phyloP scores from a whole-genome alignment of 345 rosid species.

The Citrus mangshanensis region DNA sequence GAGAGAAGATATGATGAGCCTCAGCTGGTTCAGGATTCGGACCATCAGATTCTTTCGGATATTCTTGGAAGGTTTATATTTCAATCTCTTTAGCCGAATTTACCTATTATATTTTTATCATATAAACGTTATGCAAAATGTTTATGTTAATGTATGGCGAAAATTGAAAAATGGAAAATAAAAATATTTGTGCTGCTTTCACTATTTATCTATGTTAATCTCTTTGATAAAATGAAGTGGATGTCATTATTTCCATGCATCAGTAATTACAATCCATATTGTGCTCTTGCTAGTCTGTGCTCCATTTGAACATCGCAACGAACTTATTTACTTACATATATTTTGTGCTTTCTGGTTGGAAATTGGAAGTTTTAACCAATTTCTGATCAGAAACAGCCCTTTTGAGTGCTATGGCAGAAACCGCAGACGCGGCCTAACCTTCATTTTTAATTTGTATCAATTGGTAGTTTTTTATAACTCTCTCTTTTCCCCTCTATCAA shows the following conservation, averaged over 20 bases:
- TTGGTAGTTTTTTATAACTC: background rate
- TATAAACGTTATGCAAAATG: no score
- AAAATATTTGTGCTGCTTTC: no score
- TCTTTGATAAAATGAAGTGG: background rate
- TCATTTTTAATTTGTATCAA: conserved; percentile 4
- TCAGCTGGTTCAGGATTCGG: no score
- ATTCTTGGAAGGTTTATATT: no score
- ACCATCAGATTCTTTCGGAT: no score
- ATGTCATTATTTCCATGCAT: background rate
- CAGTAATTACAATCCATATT: background rate
- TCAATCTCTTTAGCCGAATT: no score
- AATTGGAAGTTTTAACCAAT: background rate
- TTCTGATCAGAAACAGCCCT: no score
- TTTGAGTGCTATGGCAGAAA: background rate
- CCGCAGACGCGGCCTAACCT: background rate
- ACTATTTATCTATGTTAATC: background rate
- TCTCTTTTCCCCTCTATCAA: background rate
- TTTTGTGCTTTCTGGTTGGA: background rate
- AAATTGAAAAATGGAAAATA: no score
- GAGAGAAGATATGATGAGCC: no score
- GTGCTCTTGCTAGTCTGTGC: background rate
- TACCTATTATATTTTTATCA: no score
- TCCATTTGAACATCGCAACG: background rate
- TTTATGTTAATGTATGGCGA: no score
- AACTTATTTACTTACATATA: background rate